Base-by-base conservation (phyloP, 148 eudicot species). In the Rhododendron ovatum region DNA sequence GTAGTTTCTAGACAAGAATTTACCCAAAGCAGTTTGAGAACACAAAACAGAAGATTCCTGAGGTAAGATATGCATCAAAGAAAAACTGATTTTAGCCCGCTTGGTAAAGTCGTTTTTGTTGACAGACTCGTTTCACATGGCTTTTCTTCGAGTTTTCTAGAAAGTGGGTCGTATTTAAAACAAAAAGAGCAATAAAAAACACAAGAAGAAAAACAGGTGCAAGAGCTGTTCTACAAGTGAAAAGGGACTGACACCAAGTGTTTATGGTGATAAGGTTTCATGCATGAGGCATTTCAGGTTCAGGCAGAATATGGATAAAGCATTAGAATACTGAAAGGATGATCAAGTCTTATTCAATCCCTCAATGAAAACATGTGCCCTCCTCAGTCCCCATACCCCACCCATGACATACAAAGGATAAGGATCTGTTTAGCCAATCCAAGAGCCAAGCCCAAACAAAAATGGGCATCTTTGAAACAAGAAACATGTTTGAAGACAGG, bases 401-500 rank as follows among this genome's bases (percentile, higher is more conserved):
- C 35, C 47, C 74, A 20, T 69, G 79, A 80, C 83, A 82, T 81
- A n/a, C 20, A 15, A 48, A 45, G 82, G 87, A 89, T 86, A 86
- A 86, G 88, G 69, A 73, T 80, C 81, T 76, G 74, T 83, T 47
- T 83, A n/a, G n/a, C 48, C 35, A 57, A 17, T 69, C 78, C 82
- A 83, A 53, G 50, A 73, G 81, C 39, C 86, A 87, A 87, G 20
- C 48, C 84, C 48, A 41, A 37, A 81, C 80, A 83, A 85, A 89
- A 82, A 74, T 81, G 76, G 76, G 57, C 69, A 18, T 63, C 63
- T 82, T 59, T 17, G 89, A 43, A 76, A 53, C 73, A 35, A 89
- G 84, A 75, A 89, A 81, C 81, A 75, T 84, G 88, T 86, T 81
- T 81, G 86, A 35, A 53, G 45, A 86, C 65, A 75, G 88, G 86